Conservation (phyloP, 2,329 filamentous ascomycete species). For the Nemania sp. region DNA sequence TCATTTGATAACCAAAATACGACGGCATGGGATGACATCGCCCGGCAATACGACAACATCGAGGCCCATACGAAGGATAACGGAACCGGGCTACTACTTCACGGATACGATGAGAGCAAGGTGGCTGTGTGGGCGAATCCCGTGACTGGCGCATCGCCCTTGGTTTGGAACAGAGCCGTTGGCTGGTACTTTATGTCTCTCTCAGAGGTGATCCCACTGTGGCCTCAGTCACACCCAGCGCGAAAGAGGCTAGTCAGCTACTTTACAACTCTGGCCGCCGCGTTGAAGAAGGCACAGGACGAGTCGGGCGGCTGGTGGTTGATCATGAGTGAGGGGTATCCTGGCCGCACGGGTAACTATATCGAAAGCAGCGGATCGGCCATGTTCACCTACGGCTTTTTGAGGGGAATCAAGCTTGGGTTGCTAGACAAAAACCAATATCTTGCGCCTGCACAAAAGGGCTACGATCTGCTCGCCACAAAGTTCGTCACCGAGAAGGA, state of each 20-base stretch:
- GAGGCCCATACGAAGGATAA: constrained; percentile 55
- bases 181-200: constrained; percentile 64
- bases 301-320: constrained; percentile 67
- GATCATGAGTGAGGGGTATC: constrained; percentile 64
- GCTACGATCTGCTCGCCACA: constrained; percentile 58
- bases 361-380: constrained; percentile 70
- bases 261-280: constrained; percentile 57
- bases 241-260: constrained; percentile 55
- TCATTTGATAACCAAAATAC: constrained; percentile 54
- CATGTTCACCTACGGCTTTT: constrained; percentile 67
- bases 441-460: constrained; percentile 55
- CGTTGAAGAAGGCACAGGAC: constrained; percentile 58
- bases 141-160: constrained; percentile 60
- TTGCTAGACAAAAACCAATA: constrained; percentile 51
- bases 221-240: constrained; percentile 53
- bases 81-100: constrained; percentile 58
- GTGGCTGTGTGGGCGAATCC: constrained; percentile 62
- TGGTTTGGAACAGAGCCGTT: constrained; percentile 64
- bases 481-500: constrained; percentile 59
- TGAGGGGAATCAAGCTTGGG: constrained; percentile 59
- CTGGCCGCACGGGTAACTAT: constrained; percentile 65
- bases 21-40: constrained; percentile 59
- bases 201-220: constrained; percentile 61
- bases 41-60: constrained; percentile 58
- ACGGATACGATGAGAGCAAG: constrained; percentile 64